Base-by-base conservation (phyloP, 2,329 filamentous ascomycete genomes). In the Paracamarosporium sp. region DNA sequence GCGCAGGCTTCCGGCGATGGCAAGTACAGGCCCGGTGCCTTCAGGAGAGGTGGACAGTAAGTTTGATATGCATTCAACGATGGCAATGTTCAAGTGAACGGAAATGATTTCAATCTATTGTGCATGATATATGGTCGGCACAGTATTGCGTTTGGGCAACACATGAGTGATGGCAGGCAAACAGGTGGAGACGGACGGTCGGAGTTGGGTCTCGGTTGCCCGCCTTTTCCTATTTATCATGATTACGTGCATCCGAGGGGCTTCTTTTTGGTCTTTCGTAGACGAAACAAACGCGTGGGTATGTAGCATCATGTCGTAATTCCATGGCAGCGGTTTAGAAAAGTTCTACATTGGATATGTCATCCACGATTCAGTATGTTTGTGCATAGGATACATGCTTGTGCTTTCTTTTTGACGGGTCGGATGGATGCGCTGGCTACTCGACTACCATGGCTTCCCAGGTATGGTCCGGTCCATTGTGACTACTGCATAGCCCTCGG, bases 381-480 rank as follows among this genome's bases (percentile, higher is more conserved):
- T 20, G 35, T 20, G n/a, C n/a, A n/a, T n/a, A n/a, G n/a, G n/a
- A n/a, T n/a, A n/a, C n/a, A n/a, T n/a, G n/a, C n/a, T n/a, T n/a
- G n/a, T n/a, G n/a, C n/a, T n/a, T n/a, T n/a, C n/a, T n/a, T n/a
- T n/a, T n/a, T n/a, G n/a, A n/a, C n/a, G n/a, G n/a, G n/a, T n/a
- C n/a, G n/a, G n/a, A n/a, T n/a, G n/a, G n/a, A n/a, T n/a, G n/a
- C n/a, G n/a, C n/a, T n/a, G n/a, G n/a, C n/a, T n/a, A 82, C 54
- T 82, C 77, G n/a, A 84, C 75, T 12, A 80, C 66, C 0, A 62
- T 50, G 0, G 76, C 72, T 33, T 84, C 81, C 44, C 79, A 79
- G 0, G 81, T 72, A 45, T 83, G 80, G 50, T 83, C 82, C 20
- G 80, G 50, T 83, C 82, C 20, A 83, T 68, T 0, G 80, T 73